These are phyloP conservation scores for Metschnikowia santaceciliae DNA, from an alignment of 805 yeast species.

Conservation along the genomic window DNA sequence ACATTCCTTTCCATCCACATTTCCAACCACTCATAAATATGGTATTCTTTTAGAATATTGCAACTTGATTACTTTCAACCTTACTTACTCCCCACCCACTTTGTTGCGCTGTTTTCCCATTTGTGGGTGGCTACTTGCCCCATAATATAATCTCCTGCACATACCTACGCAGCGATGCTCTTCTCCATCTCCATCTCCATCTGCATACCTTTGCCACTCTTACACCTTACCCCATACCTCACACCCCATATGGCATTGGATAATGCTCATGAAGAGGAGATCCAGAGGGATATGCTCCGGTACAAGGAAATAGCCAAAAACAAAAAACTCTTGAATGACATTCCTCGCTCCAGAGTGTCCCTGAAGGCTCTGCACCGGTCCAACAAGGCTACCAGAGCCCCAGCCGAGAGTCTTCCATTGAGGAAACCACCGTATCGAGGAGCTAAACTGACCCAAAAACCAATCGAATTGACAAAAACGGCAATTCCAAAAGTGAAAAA, in stretches of 20 bases:
- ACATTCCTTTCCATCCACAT: too few relatives aligned
- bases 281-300: slow-evolving; percentile 18
- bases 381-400: background rate
- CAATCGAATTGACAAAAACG: background rate
- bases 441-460: background rate
- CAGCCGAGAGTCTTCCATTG: background rate
- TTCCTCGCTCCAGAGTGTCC: background rate
- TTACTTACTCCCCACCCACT: too few relatives aligned
- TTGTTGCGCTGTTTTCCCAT: too few relatives aligned
- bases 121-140: too few relatives aligned
- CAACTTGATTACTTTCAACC: too few relatives aligned
- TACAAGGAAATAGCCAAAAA: slow-evolving; percentile 18
- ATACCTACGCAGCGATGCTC: too few relatives aligned
- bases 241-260: background rate
- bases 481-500: too few relatives aligned
- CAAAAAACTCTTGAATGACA: slow-evolving; percentile 5
- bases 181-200: too few relatives aligned
- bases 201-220: too few relatives aligned
- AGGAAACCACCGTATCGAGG: background rate
- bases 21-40: too few relatives aligned
- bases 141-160: too few relatives aligned
- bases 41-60: too few relatives aligned
- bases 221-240: background rate
- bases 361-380: background rate
- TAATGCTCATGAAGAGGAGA: slow-evolving; percentile 8